Evolutionary conservation across 2,329 filamentous ascomycete genomes (phyloP).

Genomic region (Claviceps fusiformis): DNA sequence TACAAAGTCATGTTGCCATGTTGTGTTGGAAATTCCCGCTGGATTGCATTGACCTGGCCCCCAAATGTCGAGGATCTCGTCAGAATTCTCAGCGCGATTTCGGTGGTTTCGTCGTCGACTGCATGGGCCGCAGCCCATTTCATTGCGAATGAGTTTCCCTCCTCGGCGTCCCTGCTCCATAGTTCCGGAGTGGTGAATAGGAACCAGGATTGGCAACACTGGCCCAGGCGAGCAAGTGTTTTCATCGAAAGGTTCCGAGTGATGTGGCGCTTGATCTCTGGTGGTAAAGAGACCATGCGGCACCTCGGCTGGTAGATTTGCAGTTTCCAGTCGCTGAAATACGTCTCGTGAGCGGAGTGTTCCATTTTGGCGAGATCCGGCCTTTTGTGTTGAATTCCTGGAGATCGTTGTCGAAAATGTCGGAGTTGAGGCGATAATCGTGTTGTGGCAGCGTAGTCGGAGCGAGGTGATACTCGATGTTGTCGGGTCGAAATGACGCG

Average conservation of each 20-base stretch:
- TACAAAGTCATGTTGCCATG: no score
- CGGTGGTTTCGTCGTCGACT: neutral
- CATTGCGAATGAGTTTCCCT: constrained; percentile 1
- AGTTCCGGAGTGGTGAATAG: neutral
- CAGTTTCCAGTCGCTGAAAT: neutral
- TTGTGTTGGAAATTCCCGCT: neutral
- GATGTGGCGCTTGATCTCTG: neutral
- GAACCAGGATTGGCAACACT: neutral
- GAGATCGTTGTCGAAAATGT: neutral
- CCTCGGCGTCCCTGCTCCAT: neutral
- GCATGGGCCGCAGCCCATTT: neutral
- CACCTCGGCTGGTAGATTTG: neutral
- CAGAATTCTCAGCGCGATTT: neutral
- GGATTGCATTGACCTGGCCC: constrained; percentile 1
- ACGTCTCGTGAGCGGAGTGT: constrained; percentile 15
- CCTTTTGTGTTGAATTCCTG: neutral
- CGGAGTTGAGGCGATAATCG: neutral
- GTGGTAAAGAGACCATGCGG: neutral
- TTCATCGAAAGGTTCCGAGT: neutral
- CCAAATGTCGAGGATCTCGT: neutral
- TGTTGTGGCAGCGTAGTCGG: neutral
- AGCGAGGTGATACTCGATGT: neutral
- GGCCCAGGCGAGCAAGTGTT: neutral
- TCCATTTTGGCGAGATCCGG: constrained; percentile 18
- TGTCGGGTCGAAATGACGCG: neutral